Evolutionary conservation across 257 asterid species (phyloP), one percentile per base, ranked within the genome.

Genomic region (Lithospermum erythrorhizon): DNA sequence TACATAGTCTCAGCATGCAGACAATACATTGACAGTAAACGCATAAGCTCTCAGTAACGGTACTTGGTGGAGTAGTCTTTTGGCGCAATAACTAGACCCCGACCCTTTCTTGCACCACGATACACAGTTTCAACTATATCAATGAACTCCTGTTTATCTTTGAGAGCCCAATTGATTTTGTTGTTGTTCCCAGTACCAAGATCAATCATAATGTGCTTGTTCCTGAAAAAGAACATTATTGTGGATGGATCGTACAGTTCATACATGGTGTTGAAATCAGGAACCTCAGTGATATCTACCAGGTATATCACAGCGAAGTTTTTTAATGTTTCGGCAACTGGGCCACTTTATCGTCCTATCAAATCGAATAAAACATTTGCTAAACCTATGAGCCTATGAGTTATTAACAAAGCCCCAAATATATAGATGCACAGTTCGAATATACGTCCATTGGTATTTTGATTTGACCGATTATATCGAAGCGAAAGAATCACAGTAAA

Each of bases 1-100:
- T 41, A 41, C 49, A 41, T 41, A 41, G 0, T 11, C 16, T 41
- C 18, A 41, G 17, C 18, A 41, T 41, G 18, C 2, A 14, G 15
- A 9, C 9, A 35, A 35, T 41, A 11, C 4, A 41, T 11, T 11
- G 49, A 13, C 17, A 41, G 18, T 41, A 11, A 41, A 53, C 63
- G 24, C 6, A 54, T 15, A 63, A 15, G 11, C 18, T 17, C 71
- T 75, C 64, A 84, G 23, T 87, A 87, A 23, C 98, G 94, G 57
- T 90, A 90, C 71, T 90, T 90, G 75, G 98, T 90, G 74, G 98
- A 90, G 84, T 90, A 91, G 72, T 91, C 98, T 70, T 91, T 91
- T 1, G 98, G 98, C 21, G 98, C 98, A 66, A 91, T 91, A 63
- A 91, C 98, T 6, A 91, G 89, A 79, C 97, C 96, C 10, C 96